phyloP scores from a whole-genome alignment of 2,329 filamentous ascomycete genomes.

The Catunica adiposa region DNA sequence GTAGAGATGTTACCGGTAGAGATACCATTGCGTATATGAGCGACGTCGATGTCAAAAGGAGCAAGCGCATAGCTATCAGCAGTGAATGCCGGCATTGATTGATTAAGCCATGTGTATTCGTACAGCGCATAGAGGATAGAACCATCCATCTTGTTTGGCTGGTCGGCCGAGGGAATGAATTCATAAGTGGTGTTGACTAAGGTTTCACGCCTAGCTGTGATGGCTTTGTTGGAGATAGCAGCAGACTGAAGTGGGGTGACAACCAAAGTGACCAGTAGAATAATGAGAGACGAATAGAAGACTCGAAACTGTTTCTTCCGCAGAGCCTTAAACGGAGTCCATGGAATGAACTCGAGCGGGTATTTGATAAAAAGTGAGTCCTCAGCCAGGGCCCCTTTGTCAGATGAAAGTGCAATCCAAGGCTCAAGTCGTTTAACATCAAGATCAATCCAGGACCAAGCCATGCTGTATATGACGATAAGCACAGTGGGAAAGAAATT shows the following conservation, averaged over 20 bases:
- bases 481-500: slow-evolving; percentile 37
- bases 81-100: slow-evolving; percentile 28
- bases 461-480: slow-evolving; percentile 36
- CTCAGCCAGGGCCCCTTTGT: slow-evolving; percentile 25
- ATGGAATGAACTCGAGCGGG: slow-evolving; percentile 25
- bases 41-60: slow-evolving; percentile 23
- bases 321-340: slow-evolving; percentile 21
- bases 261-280: slow-evolving; percentile 37
- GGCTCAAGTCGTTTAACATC: slow-evolving; percentile 43
- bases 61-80: slow-evolving; percentile 26
- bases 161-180: slow-evolving; percentile 17
- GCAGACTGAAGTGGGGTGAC: slow-evolving; percentile 39
- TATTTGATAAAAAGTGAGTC: slow-evolving; percentile 38
- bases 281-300: slow-evolving; percentile 29
- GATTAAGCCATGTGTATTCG: slow-evolving; percentile 29
- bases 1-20: slow-evolving; percentile 19
- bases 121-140: slow-evolving; percentile 29
- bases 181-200: slow-evolving; percentile 11
- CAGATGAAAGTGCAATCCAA: slow-evolving; percentile 38
- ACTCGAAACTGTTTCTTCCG: slow-evolving; percentile 34
- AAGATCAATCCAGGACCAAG: slow-evolving; percentile 44
- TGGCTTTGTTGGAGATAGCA: slow-evolving; percentile 28
- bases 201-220: slow-evolving; percentile 16
- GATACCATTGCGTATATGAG: not conserved
- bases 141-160: slow-evolving; percentile 18